Conservation (phyloP, 2,329 filamentous ascomycete genomes). For the Cordyceps pruinosa region DNA sequence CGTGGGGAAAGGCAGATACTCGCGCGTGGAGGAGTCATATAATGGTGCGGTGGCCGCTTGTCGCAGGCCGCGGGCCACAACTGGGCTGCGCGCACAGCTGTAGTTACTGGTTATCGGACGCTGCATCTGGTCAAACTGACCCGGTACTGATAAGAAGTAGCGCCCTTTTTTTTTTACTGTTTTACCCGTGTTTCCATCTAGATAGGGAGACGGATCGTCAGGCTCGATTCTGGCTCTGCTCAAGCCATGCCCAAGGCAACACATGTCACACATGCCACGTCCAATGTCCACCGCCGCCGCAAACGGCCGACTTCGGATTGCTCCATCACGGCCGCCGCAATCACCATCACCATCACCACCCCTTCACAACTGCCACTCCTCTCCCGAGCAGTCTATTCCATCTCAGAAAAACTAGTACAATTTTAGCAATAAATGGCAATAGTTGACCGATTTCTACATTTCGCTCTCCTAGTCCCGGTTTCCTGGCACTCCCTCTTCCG, state of each 20-base stretch:
- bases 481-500: not conserved
- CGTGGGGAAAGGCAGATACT: conserved; percentile 3
- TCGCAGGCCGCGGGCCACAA: not conserved
- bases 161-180: not conserved
- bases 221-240: no score
- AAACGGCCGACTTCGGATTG: conserved; percentile 12
- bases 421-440: not conserved
- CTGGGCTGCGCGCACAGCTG: no score
- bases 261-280: not conserved
- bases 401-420: not conserved
- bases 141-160: not conserved
- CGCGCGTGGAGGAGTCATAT: conserved; percentile 5
- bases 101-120: not conserved
- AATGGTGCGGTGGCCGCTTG: not conserved
- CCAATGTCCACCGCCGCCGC: not conserved
- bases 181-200: not conserved
- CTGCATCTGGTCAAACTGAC: not conserved
- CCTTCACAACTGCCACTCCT: not conserved
- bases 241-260: not conserved
- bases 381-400: not conserved
- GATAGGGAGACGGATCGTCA: not conserved
- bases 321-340: not conserved
- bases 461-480: not conserved
- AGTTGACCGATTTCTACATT: not conserved
- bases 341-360: not conserved